phyloP scores from a whole-genome alignment of 1,284 basidiomycete species.

The Leccinum subrobustum region DNA sequence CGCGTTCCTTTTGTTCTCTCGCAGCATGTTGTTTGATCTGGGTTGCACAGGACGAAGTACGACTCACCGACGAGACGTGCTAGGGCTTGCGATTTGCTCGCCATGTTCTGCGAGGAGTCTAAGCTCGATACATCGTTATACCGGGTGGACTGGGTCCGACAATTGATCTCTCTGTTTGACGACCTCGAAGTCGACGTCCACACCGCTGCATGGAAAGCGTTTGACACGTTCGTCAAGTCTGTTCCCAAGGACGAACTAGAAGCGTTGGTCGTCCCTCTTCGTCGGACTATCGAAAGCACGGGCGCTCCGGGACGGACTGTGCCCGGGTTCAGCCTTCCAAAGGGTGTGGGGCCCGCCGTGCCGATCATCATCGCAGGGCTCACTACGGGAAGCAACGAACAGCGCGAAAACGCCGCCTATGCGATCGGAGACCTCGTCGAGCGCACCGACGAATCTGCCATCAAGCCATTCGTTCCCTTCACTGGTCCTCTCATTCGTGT shows the following conservation, averaged over 20 bases:
- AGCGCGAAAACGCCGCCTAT: conserved; percentile 22
- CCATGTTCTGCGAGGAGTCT: conserved; percentile 80
- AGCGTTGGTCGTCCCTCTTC: conserved; percentile 83
- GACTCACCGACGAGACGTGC: conserved; percentile 70
- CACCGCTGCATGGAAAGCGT: conserved; percentile 78
- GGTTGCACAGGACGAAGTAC: conserved; percentile 71
- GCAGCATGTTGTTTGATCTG: not conserved
- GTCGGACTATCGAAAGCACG: conserved; percentile 85
- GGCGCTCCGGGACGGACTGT: conserved; percentile 64
- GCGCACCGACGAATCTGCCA: not conserved
- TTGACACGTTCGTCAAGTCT: conserved; percentile 90
- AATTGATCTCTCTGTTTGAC: conserved; percentile 84
- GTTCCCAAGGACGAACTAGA: conserved; percentile 93
- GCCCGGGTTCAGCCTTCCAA: not conserved
- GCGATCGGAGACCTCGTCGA: not conserved
- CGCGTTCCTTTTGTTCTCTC: not conserved
- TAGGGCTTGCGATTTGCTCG: conserved; percentile 77
- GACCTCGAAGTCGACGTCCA: conserved; percentile 77
- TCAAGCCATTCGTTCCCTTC: not conserved
- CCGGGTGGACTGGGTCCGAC: conserved; percentile 93
- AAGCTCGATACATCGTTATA: conserved; percentile 82
- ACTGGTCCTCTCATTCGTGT: not conserved
- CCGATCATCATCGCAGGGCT: conserved; percentile 16
- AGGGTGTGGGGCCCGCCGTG: not conserved
- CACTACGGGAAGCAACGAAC: not conserved